Conservation (phyloP, 306 rosid species). For the Chamaecrista fasciculata region DNA sequence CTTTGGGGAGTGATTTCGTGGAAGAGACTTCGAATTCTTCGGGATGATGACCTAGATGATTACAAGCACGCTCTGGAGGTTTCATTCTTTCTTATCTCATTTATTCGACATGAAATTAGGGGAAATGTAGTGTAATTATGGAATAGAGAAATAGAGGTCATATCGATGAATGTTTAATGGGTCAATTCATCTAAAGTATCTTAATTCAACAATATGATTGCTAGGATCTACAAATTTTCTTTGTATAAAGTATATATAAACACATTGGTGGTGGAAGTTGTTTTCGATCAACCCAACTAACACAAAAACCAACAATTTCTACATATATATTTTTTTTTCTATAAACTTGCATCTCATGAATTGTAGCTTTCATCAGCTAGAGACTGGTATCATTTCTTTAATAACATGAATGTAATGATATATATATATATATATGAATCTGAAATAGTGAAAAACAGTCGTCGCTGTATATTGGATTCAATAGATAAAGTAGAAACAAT, state of each 20-base stretch:
- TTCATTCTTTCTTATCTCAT: too few species aligned
- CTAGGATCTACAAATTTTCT: constrained; percentile 1
- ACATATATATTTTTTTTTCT: too few species aligned
- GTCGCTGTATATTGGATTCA: constrained; percentile 37
- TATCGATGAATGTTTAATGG: neutral
- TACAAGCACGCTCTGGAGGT: constrained; percentile 97
- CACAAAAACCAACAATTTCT: too few species aligned
- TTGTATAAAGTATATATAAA: too few species aligned
- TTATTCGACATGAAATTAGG: constrained; percentile 1
- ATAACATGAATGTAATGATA: constrained; percentile 10
- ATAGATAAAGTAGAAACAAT: constrained; percentile 9
- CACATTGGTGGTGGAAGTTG: too few species aligned
- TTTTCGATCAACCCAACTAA: constrained; percentile 33
- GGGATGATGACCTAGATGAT: constrained; percentile 75
- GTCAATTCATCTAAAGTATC: too few species aligned
- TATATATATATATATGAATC: constrained; percentile 25
- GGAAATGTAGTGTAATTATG: too few species aligned
- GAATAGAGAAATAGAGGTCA: constrained; percentile 9
- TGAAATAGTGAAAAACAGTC: constrained; percentile 41
- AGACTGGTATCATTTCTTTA: constrained; percentile 8
- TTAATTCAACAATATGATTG: neutral
- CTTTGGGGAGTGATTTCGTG: constrained; percentile 39
- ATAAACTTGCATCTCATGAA: too few species aligned
- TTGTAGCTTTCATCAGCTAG: constrained; percentile 52
- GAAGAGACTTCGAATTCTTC: constrained; percentile 36